Percentiles rank a stretch among this genome's conserved stretches.
phyloP scores from a whole-genome alignment of 148 eudicot genomes.

The Camellia japonica region DNA sequence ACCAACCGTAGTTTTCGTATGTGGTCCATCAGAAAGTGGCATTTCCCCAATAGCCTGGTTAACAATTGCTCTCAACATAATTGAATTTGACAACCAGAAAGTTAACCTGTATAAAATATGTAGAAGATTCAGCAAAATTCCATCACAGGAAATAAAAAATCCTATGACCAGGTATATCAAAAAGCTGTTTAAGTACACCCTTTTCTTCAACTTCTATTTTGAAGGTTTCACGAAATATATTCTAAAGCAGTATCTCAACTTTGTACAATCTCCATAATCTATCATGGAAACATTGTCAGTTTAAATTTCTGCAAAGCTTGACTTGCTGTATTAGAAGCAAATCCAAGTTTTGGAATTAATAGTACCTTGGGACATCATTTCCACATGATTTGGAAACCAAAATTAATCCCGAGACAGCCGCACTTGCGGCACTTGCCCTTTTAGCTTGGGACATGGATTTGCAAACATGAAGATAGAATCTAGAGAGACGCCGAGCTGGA shows the following conservation, averaged over 20 bases:
- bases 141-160: background rate
- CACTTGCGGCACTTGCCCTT: constrained; percentile 72
- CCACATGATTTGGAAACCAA: constrained; percentile 86
- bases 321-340: background rate
- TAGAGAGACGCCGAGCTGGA: constrained; percentile 73
- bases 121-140: background rate
- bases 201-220: background rate
- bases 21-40: constrained; percentile 23
- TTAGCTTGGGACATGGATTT: constrained; percentile 41
- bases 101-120: constrained; percentile 52
- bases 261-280: background rate
- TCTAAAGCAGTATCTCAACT: background rate
- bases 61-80: constrained; percentile 68
- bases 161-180: background rate
- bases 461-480: constrained; percentile 65
- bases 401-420: constrained; percentile 64
- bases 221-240: background rate
- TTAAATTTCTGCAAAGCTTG: background rate
- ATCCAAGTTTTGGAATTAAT: background rate
- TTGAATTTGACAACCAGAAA: constrained; percentile 85
- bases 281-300: background rate
- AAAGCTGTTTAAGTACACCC: background rate
- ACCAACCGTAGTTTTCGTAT: constrained; percentile 24
- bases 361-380: constrained; percentile 78
- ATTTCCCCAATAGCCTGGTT: constrained; percentile 48